Percentiles rank a stretch among this genome's conserved stretches.
Evolutionary conservation across 352 stramenopile species (phyloP).

Genomic region (Pythium rhizo-oryzae): DNA sequence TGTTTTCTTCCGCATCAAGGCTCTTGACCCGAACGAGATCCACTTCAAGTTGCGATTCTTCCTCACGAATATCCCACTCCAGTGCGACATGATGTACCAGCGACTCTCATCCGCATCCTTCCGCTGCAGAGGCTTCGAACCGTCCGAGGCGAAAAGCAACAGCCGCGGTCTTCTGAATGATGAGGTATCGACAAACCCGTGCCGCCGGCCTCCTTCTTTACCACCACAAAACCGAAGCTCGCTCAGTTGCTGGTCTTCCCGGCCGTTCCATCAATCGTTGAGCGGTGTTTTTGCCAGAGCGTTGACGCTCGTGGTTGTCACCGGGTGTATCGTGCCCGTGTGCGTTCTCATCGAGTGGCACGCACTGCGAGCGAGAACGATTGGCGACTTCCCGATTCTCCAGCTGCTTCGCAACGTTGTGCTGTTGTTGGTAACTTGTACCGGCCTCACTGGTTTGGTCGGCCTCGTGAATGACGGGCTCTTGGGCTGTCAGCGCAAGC

Average conservation of each 20-base stretch:
- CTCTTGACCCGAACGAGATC: slow-evolving; percentile 29
- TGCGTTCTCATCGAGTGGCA: slow-evolving; percentile 31
- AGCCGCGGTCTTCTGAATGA: background rate
- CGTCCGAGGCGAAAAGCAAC: background rate
- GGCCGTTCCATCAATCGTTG: slow-evolving; percentile 28
- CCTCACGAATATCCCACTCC: slow-evolving; percentile 25
- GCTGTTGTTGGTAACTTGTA: slow-evolving; percentile 15
- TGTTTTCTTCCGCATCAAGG: slow-evolving; percentile 29
- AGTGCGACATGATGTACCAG: slow-evolving; percentile 26
- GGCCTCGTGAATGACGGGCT: slow-evolving; percentile 21
- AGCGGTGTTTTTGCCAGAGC: slow-evolving; percentile 7
- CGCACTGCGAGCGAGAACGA: slow-evolving; percentile 11
- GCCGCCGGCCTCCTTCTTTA: background rate
- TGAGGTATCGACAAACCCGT: slow-evolving; percentile 1
- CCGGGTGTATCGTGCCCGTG: slow-evolving; percentile 9
- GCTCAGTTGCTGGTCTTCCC: slow-evolving; percentile 27
- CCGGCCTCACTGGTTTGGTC: slow-evolving; percentile 13
- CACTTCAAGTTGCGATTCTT: slow-evolving; percentile 35
- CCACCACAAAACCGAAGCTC: slow-evolving; percentile 23
- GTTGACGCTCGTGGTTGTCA: slow-evolving; percentile 6
- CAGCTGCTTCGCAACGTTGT: slow-evolving; percentile 17
- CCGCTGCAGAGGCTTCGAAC: background rate
- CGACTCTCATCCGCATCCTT: slow-evolving; percentile 17
- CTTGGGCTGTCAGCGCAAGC: background rate
- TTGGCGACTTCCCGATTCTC: slow-evolving; percentile 25